Base-by-base conservation (phyloP, 306 rosid species). In the Senna siamea region DNA sequence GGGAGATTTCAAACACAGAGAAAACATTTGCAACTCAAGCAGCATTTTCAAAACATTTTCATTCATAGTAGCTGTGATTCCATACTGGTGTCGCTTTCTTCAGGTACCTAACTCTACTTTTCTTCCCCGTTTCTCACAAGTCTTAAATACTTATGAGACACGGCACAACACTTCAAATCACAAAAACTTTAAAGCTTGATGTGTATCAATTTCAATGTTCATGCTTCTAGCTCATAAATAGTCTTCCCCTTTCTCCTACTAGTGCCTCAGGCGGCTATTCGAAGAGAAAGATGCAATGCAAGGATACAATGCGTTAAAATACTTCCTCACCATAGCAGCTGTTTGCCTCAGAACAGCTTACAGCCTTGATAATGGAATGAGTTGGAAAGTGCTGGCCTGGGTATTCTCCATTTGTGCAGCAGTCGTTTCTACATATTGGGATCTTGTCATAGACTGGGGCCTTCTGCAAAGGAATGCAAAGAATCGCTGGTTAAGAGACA, bases 401-500 rank as follows among this genome's bases (percentile, higher is more conserved):
- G 18, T 76, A 0, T 79, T 85, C 85, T 85, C 97, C 5, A 28
- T 76, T 28, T 18, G 70, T 40, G 88, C 97, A 44, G 86, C 92
- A 65, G 6, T 83, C 20, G 57, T 72, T 30, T 51, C 87, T 34
- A 88, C 87, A 13, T 91, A 88, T 30, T 91, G 93, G 97, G 92
- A 90, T 78, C 77, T 90, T 57, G 81, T 82, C 46, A 66, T 82
- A 3, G 96, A 90, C 63, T 90, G 96, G 93, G 93, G 92, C 35
- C 96, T 90, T 35, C 78, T 88, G 20, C 89, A 88, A 46, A 81
- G 82, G 11, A 48, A 69, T 22, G 86, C 92, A 1, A 85, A 77
- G 79, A 90, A 90, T 73, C 86, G 85, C 35, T 85, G 87, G 91
- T 81, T 88, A 63, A 83, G 93, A 74, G 93, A 88, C 73, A 90